Percentiles rank a stretch among this genome's conserved stretches.
These are phyloP conservation scores for Ammopiptanthus mongolicus DNA, from an alignment of 306 rosid genomes.

Conservation along the genomic window DNA sequence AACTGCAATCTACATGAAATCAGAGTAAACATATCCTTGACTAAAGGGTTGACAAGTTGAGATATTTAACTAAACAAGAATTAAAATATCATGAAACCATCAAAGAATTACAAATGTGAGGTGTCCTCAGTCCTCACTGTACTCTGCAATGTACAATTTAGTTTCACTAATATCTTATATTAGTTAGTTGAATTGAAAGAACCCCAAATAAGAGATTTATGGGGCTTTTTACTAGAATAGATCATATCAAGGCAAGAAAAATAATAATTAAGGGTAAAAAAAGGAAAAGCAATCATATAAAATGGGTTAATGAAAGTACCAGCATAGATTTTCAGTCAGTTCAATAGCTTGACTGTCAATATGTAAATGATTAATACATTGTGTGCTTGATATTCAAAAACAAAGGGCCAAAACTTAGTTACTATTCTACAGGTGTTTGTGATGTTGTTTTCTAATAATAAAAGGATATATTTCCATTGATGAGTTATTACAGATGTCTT, in stretches of 20 bases:
- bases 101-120: background rate
- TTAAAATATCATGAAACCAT: background rate
- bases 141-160: background rate
- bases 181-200: background rate
- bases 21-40: background rate
- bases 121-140: background rate
- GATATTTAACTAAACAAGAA: background rate
- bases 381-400: background rate
- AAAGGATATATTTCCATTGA: no score
- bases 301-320: background rate
- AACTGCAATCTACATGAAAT: slow-evolving; percentile 59
- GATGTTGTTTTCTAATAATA: no score
- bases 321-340: background rate
- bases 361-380: background rate
- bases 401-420: no score
- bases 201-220: background rate
- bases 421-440: no score
- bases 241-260: background rate
- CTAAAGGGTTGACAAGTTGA: slow-evolving; percentile 1
- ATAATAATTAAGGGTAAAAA: background rate
- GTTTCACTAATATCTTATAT: background rate
- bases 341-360: background rate
- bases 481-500: no score
- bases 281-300: background rate
- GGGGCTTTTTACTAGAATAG: background rate